Evolutionary conservation across 2,329 filamentous ascomycete species (phyloP), one percentile per base, ranked within the genome.

Genomic region (Aquanectria penicillioides): DNA sequence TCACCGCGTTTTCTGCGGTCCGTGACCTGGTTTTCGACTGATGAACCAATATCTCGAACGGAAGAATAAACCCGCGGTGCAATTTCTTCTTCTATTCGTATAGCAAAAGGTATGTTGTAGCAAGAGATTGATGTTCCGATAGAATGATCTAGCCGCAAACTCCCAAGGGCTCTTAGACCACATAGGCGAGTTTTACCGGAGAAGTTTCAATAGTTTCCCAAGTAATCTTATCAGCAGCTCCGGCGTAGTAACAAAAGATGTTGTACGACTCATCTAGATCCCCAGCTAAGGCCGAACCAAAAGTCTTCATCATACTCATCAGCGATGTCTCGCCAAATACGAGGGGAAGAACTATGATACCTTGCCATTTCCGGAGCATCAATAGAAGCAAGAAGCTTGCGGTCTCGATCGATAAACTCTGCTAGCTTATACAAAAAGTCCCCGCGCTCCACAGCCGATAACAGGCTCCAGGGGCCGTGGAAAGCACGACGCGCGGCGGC

Each of bases 221-320:
- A 37, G 85, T 83, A 52, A 90, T 85, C 76, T 91, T 91, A 74
- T 91, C 89, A 17, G 88, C 86, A 71, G 84, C 90, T 25, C 89
- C 89, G 28, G 85, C 88, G 69, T 91, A 91, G 72, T 91, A 91
- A 65, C 84, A 86, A 52, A 83, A 78, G 18, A 87, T 66, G n/a
- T 67, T 68, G 38, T 62, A 65, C 5, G 68, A 64, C 46, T 68
- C 65, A 5, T 75, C 78, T 7, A 91, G 70, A 70, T 91, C 89
- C 36, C 87, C 86, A 34, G 79, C 81, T 9, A 87, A 71, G 0
- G 88, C 82, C 12, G 59, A 61, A 5, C 57, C 63, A 31, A 60
- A 71, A 6, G 68, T 53, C 66, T 70, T 11, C 6, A 25, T 17
- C 7, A 10, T 12, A 8, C 9, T 1, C 0, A 31, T 3, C 10